Conservation (phyloP, 2,329 filamentous ascomycete species). For the Canariomyces notabilis region DNA sequence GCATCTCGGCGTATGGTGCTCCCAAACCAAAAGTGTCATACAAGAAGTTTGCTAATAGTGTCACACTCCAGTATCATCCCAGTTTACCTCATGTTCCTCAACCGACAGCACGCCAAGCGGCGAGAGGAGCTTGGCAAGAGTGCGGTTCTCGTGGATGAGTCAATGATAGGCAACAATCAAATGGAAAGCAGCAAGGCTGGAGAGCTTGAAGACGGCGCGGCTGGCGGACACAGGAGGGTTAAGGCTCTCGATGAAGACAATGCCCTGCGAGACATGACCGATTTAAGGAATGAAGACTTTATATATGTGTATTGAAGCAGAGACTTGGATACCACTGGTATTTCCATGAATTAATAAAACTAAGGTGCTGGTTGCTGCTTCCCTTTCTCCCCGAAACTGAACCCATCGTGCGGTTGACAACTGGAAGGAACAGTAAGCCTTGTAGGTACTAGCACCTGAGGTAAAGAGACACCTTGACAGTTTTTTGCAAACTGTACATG, state of each 20-base stretch:
- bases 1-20: conserved; percentile 36
- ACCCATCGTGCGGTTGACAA: too few relatives aligned
- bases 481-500: too few relatives aligned
- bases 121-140: conserved; percentile 56
- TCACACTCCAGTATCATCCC: conserved; percentile 30
- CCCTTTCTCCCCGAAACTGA: too few relatives aligned
- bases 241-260: conserved; percentile 38
- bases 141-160: conserved; percentile 53
- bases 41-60: background rate
- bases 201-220: conserved; percentile 23
- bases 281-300: conserved; percentile 57
- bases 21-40: background rate
- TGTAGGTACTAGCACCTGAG: too few relatives aligned
- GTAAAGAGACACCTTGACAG: too few relatives aligned
- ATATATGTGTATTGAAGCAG: conserved; percentile 45
- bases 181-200: conserved; percentile 36
- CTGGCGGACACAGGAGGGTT: conserved; percentile 13
- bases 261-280: conserved; percentile 46
- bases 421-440: too few relatives aligned
- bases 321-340: background rate
- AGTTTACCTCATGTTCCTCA: conserved; percentile 47
- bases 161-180: conserved; percentile 45
- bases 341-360: too few relatives aligned
- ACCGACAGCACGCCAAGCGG: conserved; percentile 48
- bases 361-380: too few relatives aligned